Evolutionary conservation across 176 grass and related monocot genomes (phyloP).

Genomic region (Rhynchospora breviuscula): DNA sequence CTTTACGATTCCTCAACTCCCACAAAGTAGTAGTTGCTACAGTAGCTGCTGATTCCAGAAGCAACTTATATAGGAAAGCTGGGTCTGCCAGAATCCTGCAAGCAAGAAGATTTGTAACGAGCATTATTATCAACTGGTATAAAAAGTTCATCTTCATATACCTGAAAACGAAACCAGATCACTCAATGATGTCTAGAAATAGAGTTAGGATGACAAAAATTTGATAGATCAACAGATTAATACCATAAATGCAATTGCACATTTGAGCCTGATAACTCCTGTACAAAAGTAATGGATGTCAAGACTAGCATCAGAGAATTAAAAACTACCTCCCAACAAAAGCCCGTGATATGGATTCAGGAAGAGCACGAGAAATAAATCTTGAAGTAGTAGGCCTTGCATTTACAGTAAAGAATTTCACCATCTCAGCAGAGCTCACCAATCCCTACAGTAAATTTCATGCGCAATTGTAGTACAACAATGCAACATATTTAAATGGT

Average conservation of each 20-base stretch:
- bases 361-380: slow-evolving; percentile 71
- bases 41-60: slow-evolving; percentile 67
- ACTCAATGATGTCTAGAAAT: background rate
- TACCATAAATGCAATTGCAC: background rate
- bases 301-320: background rate
- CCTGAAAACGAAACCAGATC: background rate
- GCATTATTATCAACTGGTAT: background rate
- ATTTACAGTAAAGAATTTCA: slow-evolving; percentile 74
- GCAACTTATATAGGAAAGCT: slow-evolving; percentile 80
- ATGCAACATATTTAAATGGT: slow-evolving; percentile 10
- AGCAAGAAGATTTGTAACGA: slow-evolving; percentile 18
- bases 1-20: slow-evolving; percentile 87
- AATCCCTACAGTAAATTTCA: slow-evolving; percentile 59
- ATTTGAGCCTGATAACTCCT: slow-evolving; percentile 6
- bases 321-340: slow-evolving; percentile 84
- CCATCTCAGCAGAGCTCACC: slow-evolving; percentile 91
- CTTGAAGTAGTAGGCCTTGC: slow-evolving; percentile 74
- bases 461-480: slow-evolving; percentile 16
- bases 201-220: background rate
- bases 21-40: slow-evolving; percentile 58
- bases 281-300: background rate
- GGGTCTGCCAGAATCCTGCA: slow-evolving; percentile 95
- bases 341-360: slow-evolving; percentile 72
- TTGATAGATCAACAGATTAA: background rate
- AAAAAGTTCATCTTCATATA: background rate